These are phyloP conservation scores for Galeopsis tetrahit DNA, from an alignment of 257 asterid genomes.

Conservation along the genomic window DNA sequence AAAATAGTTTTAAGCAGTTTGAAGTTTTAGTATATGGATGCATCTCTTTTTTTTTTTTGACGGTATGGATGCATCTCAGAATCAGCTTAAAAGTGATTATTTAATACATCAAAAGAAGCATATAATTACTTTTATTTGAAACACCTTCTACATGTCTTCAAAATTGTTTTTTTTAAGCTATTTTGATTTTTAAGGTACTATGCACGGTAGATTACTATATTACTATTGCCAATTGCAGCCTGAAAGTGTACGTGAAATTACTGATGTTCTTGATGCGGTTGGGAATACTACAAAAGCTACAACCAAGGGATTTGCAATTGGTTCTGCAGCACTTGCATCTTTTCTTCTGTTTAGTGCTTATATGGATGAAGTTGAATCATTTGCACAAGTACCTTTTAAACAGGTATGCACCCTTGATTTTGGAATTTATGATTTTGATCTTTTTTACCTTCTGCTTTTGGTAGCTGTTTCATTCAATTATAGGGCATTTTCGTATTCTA, in stretches of 20 bases:
- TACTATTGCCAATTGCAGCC: conserved; percentile 60
- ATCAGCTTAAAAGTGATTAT: background rate
- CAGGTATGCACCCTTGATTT: conserved; percentile 53
- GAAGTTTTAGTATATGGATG: background rate
- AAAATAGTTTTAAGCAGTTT: background rate
- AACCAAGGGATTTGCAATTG: conserved; percentile 99
- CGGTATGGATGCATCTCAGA: background rate
- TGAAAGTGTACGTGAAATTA: conserved; percentile 95
- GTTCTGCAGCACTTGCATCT: conserved; percentile 99
- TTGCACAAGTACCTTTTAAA: conserved; percentile 68
- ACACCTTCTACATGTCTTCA: background rate
- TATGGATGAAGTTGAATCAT: conserved; percentile 96
- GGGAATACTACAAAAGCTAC: conserved; percentile 99
- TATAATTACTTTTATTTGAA: background rate
- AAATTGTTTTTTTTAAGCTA: background rate
- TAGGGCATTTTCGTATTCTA: background rate
- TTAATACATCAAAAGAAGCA: background rate
- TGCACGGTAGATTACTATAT: conserved; percentile 8
- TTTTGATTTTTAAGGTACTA: conserved; percentile 9
- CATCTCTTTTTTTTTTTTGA: too few species aligned
- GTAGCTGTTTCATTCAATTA: conserved; percentile 12
- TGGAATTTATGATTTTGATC: background rate
- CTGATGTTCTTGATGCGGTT: conserved; percentile 98
- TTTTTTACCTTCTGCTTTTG: conserved; percentile 17
- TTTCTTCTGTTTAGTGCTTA: conserved; percentile 98